These are phyloP conservation scores for Botryotinia calthae DNA, from an alignment of 2,329 filamentous ascomycete species.

Conservation along the genomic window DNA sequence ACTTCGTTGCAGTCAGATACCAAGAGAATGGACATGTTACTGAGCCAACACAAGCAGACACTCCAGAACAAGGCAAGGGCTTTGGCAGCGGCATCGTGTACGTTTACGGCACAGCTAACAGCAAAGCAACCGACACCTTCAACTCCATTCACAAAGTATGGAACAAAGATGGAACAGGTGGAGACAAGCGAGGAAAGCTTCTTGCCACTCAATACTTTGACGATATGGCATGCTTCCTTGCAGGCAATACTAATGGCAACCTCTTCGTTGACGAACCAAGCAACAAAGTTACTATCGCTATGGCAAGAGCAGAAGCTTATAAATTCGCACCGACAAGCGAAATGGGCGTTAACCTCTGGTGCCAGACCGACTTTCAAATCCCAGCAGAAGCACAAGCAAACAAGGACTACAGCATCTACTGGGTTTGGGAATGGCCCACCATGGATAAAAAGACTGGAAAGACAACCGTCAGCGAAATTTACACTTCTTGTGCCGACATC, in stretches of 20 bases:
- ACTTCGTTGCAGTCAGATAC: conserved; percentile 65
- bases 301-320: conserved; percentile 54
- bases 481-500: conserved; percentile 58
- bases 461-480: conserved; percentile 54
- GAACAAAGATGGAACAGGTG: conserved; percentile 77
- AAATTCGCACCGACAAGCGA: conserved; percentile 48
- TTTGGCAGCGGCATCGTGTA: conserved; percentile 68
- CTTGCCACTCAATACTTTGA: conserved; percentile 80
- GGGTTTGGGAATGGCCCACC: conserved; percentile 94
- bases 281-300: not conserved
- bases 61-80: conserved; percentile 47
- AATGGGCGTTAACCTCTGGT: conserved; percentile 61
- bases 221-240: conserved; percentile 77
- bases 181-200: conserved; percentile 73
- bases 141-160: conserved; percentile 70
- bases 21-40: conserved; percentile 77
- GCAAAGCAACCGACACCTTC: conserved; percentile 50
- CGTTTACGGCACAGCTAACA: conserved; percentile 67
- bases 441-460: conserved; percentile 45
- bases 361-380: conserved; percentile 77
- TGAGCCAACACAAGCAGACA: conserved; percentile 47
- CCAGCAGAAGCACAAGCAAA: conserved; percentile 62
- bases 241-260: conserved; percentile 30
- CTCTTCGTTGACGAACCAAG: not conserved
- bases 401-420: conserved; percentile 78